Evolutionary conservation across 768 basidiomycete species (phyloP).

Genomic region (Gyrodon lividus): DNA sequence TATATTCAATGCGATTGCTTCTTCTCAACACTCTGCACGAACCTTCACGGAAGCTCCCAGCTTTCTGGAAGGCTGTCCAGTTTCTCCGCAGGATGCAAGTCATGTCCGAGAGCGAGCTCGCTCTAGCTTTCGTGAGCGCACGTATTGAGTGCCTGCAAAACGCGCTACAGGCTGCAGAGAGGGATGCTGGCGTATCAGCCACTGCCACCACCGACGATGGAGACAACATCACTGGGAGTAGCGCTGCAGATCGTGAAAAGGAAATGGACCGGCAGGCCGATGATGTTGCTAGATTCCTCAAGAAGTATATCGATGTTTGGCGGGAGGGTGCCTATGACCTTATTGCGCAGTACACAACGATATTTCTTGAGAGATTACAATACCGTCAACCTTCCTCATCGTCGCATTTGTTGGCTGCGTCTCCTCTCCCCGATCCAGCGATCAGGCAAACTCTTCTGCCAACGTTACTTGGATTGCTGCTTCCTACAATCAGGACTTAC

Average conservation of each 20-base stretch:
- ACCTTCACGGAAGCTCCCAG: slow-evolving; percentile 80
- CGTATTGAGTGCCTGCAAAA: slow-evolving; percentile 62
- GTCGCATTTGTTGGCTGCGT: slow-evolving; percentile 17
- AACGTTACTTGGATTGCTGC: slow-evolving; percentile 47
- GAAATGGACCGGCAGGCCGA: slow-evolving; percentile 60
- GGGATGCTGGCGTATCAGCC: slow-evolving; percentile 39
- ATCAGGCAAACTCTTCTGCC: slow-evolving; percentile 31
- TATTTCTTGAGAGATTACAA: slow-evolving; percentile 74
- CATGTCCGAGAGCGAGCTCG: slow-evolving; percentile 73
- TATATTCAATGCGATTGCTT: slow-evolving; percentile 68
- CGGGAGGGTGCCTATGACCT: slow-evolving; percentile 92
- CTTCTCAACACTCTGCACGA: slow-evolving; percentile 79
- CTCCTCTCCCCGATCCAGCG: slow-evolving; percentile 25
- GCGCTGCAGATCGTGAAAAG: slow-evolving; percentile 36
- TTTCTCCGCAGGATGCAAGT: slow-evolving; percentile 84
- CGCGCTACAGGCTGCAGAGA: slow-evolving; percentile 52
- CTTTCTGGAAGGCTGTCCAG: slow-evolving; percentile 85
- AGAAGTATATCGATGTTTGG: slow-evolving; percentile 88
- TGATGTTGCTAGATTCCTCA: slow-evolving; percentile 74
- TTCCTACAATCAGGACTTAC: slow-evolving; percentile 60
- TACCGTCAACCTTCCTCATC: slow-evolving; percentile 23
- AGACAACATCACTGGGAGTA: slow-evolving; percentile 16
- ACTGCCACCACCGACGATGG: slow-evolving; percentile 8
- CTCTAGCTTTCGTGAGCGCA: slow-evolving; percentile 79
- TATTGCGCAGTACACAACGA: slow-evolving; percentile 84